Evolutionary conservation across 495 filamentous ascomycete species (phyloP), one percentile per base, ranked within the genome.

Genomic region (Halenospora varia): DNA sequence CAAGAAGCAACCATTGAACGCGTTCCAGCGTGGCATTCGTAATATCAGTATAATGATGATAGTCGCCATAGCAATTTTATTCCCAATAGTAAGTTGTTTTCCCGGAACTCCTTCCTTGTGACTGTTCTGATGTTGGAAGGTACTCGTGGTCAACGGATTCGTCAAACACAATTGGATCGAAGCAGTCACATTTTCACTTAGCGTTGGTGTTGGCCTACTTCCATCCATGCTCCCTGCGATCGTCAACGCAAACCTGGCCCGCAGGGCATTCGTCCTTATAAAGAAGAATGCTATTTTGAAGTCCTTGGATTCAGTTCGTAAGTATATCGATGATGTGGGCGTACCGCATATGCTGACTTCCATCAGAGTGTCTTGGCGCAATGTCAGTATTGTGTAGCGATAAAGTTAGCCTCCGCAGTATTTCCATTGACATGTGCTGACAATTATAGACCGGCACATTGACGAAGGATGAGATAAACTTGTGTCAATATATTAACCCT

Each of bases 171-270:
- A 53, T 19, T 59, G 56, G 48, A 2, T 15, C 11, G 6, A 46
- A 10, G 26, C 56, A 10, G 48, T 44, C 8, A 18, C 29, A n/a
- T 59, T 45, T 25, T 18, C 25, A 4, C n/a, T 45, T 1, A 41
- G 24, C 1, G 20, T 59, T 0, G 56, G 48, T 20, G 56, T 49
- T 2, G 49, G 56, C 11, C 10, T 59, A 6, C 19, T 59, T 26
- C 56, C 56, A 11, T 48, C 51, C n/a, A 29, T 53, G 39, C 35
- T 59, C 2, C 41, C 56, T 15, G 56, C 25, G 0, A 59, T 59
- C 13, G 40, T 59, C 20, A 53, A 45, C 22, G 22, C 49, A 18
- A 53, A 53, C 24, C 29, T 53, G 8, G 40, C 39, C 19, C 35
- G 56, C 11, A 48, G 56, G 40, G 56, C 48, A 13, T 45, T 25